These are phyloP conservation scores for Nigrospora sphaerica DNA, from an alignment of 2,329 filamentous ascomycete species.

Conservation along the genomic window DNA sequence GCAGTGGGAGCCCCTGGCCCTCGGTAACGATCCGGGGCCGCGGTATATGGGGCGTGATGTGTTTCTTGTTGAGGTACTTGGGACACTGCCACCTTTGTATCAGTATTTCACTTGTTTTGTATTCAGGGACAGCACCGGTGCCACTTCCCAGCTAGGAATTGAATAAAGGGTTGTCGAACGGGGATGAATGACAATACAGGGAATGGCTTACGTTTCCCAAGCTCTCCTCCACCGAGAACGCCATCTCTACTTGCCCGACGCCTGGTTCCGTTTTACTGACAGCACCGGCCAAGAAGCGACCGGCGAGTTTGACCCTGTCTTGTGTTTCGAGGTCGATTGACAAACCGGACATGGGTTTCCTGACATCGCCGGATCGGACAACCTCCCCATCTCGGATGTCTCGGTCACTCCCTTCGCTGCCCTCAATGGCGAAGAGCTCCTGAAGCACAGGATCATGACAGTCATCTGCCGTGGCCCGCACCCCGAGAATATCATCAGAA, in stretches of 20 bases:
- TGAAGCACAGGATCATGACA: conserved; percentile 63
- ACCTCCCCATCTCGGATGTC: conserved; percentile 13
- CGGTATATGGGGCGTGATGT: conserved; percentile 48
- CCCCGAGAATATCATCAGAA: conserved; percentile 55
- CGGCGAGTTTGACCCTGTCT: conserved; percentile 68
- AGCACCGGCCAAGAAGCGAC: conserved; percentile 59
- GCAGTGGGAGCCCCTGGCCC: conserved; percentile 30
- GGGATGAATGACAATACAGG: too few relatives aligned
- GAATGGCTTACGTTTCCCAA: conserved; percentile 50
- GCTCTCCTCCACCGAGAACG: conserved; percentile 63
- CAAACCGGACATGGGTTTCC: conserved; percentile 39
- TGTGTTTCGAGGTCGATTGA: conserved; percentile 59
- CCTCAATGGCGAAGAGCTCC: conserved; percentile 45
- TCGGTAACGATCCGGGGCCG: conserved; percentile 34
- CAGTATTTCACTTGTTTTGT: too few relatives aligned
- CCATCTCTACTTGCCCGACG: conserved; percentile 41
- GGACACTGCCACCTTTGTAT: conserved; percentile 43
- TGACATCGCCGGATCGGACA: conserved; percentile 25
- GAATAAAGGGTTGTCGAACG: too few relatives aligned
- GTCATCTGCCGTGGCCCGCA: conserved; percentile 54
- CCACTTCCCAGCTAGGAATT: too few relatives aligned
- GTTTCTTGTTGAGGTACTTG: conserved; percentile 77
- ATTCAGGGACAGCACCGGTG: too few relatives aligned
- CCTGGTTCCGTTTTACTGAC: conserved; percentile 29
- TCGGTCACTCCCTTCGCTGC: conserved; percentile 33